These are phyloP conservation scores for Eucalyptus sp. DNA, from an alignment of 345 rosid genomes.

Conservation along the genomic window DNA sequence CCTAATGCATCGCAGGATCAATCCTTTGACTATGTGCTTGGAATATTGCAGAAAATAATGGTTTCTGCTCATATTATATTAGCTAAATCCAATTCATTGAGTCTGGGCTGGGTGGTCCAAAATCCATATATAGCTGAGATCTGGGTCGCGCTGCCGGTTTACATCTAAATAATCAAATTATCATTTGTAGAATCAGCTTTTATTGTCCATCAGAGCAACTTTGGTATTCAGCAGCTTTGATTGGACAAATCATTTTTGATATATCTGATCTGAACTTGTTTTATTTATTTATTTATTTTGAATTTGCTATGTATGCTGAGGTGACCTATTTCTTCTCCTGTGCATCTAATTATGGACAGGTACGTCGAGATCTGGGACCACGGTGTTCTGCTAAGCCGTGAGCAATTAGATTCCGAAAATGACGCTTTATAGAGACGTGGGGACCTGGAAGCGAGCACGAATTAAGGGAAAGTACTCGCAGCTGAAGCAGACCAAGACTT, in stretches of 20 bases:
- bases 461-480: neutral
- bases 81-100: neutral
- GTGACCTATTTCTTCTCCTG: neutral
- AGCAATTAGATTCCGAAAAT: conserved; percentile 31
- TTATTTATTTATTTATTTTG: no score
- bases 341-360: conserved; percentile 12
- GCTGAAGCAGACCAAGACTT: neutral
- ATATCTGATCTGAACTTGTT: neutral
- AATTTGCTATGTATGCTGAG: neutral
- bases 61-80: neutral
- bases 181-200: neutral
- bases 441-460: neutral
- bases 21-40: neutral
- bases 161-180: neutral
- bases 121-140: neutral
- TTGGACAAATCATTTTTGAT: neutral
- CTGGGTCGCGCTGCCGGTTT: neutral
- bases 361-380: conserved; percentile 67
- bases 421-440: neutral
- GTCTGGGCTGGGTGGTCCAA: neutral
- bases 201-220: neutral
- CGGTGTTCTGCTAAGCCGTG: conserved; percentile 46
- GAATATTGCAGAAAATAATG: neutral
- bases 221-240: neutral
- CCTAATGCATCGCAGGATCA: neutral